phyloP scores from a whole-genome alignment of 495 filamentous ascomycete species.

The Xylaria venustula region DNA sequence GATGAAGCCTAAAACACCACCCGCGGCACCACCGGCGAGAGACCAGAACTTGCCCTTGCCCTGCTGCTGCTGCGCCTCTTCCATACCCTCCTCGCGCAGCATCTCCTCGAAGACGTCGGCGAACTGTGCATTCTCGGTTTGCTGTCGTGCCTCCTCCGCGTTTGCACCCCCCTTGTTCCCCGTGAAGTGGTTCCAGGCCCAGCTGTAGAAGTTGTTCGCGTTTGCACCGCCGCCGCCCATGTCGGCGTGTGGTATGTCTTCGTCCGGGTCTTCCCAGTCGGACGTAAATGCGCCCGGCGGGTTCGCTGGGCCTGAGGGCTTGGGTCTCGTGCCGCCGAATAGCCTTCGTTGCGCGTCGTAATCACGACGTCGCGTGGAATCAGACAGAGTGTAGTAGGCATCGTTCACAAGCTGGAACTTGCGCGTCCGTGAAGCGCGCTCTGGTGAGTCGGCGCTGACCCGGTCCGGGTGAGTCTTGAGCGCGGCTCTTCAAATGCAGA shows the following conservation, averaged over 20 bases:
- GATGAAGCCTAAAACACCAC: slow-evolving; percentile 91
- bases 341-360: slow-evolving; percentile 73
- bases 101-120: slow-evolving; percentile 95
- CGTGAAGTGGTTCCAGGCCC: slow-evolving; percentile 54
- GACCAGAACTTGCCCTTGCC: slow-evolving; percentile 80
- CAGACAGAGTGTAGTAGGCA: slow-evolving; percentile 93
- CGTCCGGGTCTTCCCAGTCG: slow-evolving; percentile 59
- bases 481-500: slow-evolving; percentile 70
- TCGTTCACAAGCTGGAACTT: slow-evolving; percentile 97
- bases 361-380: slow-evolving; percentile 73
- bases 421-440: slow-evolving; percentile 76
- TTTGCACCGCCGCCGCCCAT: neutral
- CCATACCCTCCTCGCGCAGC: slow-evolving; percentile 89
- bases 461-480: slow-evolving; percentile 94
- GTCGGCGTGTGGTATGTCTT: slow-evolving; percentile 32
- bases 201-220: slow-evolving; percentile 34
- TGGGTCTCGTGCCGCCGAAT: slow-evolving; percentile 21
- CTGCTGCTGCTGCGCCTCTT: slow-evolving; percentile 50
- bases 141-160: slow-evolving; percentile 27
- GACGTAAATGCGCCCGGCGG: slow-evolving; percentile 30
- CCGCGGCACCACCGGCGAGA: slow-evolving; percentile 79
- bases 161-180: slow-evolving; percentile 21
- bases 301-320: slow-evolving; percentile 7
- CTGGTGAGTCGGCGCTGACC: slow-evolving; percentile 79
- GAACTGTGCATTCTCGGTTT: slow-evolving; percentile 73